Conservation (phyloP, 2,329 filamentous ascomycete genomes). For the Microcyclospora tardicrescens region DNA sequence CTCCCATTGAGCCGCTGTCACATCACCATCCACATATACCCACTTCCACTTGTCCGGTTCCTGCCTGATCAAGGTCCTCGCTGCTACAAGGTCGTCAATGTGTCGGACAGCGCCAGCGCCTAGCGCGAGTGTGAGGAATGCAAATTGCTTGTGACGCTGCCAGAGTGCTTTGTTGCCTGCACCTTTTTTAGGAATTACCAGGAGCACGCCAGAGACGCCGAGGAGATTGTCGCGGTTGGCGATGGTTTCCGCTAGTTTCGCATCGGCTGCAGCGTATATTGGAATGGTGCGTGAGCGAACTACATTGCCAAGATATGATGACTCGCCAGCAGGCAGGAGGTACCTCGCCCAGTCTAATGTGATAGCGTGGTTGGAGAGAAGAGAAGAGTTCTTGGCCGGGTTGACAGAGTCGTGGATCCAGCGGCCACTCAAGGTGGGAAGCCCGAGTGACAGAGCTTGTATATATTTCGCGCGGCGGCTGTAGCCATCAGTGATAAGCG, state of each 20-base stretch:
- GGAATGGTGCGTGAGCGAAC: constrained; percentile 59
- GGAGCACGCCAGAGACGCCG: constrained; percentile 54
- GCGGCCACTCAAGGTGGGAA: constrained; percentile 71
- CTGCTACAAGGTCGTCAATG: constrained; percentile 53
- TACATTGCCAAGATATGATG: constrained; percentile 60
- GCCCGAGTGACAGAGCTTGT: constrained; percentile 77
- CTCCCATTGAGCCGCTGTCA: constrained; percentile 40
- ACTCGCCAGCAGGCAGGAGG: constrained; percentile 73
- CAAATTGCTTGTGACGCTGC: constrained; percentile 55
- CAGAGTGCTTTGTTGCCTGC: constrained; percentile 34
- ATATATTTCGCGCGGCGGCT: constrained; percentile 85
- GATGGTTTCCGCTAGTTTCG: constrained; percentile 46
- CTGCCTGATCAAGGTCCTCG: constrained; percentile 43
- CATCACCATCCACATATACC: constrained; percentile 62
- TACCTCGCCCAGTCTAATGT: constrained; percentile 69
- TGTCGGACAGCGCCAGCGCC: constrained; percentile 56
- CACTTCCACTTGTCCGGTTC: constrained; percentile 52
- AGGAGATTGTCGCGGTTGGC: constrained; percentile 25
- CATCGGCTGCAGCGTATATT: constrained; percentile 45
- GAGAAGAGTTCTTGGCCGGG: constrained; percentile 6
- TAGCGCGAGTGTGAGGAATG: constrained; percentile 68
- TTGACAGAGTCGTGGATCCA: constrained; percentile 66
- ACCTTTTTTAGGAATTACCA: constrained; percentile 46
- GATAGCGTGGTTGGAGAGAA: constrained; percentile 30
- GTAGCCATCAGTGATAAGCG: constrained; percentile 73